These are phyloP conservation scores for Aspergillus hortae DNA, from an alignment of 2,329 filamentous ascomycete genomes.

Conservation along the genomic window DNA sequence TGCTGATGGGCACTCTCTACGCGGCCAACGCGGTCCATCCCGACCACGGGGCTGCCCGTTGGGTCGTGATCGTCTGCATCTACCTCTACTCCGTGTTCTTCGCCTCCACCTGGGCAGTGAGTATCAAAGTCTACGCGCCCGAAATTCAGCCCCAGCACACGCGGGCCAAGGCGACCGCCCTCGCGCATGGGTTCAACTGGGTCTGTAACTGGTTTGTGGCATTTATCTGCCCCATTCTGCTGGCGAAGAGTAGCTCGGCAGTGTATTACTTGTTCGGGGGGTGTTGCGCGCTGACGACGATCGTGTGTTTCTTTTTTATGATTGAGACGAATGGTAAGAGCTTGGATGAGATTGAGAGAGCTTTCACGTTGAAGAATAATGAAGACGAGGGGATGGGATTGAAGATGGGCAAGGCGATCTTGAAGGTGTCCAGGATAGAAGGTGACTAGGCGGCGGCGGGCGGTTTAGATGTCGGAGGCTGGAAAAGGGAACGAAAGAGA, in stretches of 20 bases:
- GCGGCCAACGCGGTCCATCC: no score
- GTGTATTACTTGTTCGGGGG: slow-evolving; percentile 36
- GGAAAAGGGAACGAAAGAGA: no score
- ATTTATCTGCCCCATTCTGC: neutral
- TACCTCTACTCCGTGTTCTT: neutral
- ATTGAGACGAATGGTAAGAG: no score
- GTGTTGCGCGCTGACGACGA: neutral
- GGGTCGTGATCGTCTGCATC: slow-evolving; percentile 4
- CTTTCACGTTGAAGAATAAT: no score
- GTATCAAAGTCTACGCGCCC: slow-evolving; percentile 54
- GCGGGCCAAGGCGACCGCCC: no score
- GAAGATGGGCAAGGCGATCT: no score
- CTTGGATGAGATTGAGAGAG: no score
- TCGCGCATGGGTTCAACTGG: slow-evolving; percentile 31
- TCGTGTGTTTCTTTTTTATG: no score
- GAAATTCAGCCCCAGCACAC: slow-evolving; percentile 52
- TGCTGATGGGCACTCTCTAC: neutral
- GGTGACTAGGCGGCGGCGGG: no score
- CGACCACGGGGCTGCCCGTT: neutral
- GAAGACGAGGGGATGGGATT: no score
- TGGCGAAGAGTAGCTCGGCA: neutral
- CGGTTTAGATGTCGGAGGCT: no score
- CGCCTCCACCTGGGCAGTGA: slow-evolving; percentile 47
- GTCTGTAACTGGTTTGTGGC: slow-evolving; percentile 1
- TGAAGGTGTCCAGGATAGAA: no score